phyloP scores from a whole-genome alignment of 1,284 basidiomycete genomes.

The Farysia itapuensis region DNA sequence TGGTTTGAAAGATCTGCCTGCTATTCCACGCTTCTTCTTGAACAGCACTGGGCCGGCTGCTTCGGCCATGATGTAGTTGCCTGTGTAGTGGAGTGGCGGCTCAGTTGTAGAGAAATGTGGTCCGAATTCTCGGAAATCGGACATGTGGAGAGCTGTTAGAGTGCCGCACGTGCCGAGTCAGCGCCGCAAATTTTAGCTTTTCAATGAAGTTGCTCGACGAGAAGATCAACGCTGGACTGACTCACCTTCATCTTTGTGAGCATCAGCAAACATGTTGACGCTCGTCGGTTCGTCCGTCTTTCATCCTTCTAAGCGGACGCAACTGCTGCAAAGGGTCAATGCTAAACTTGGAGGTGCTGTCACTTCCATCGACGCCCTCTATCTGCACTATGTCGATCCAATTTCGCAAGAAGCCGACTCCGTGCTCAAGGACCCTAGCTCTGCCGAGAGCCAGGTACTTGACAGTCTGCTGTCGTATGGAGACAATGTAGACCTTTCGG shows the following conservation, averaged over 20 bases:
- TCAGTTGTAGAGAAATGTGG: too few relatives aligned
- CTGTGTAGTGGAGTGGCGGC: too few relatives aligned
- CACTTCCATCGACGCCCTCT: constrained; percentile 77
- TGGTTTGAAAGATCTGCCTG: too few relatives aligned
- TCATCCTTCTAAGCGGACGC: constrained; percentile 68
- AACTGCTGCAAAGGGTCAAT: constrained; percentile 71
- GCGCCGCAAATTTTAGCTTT: too few relatives aligned
- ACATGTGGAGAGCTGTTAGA: too few relatives aligned
- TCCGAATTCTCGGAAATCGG: too few relatives aligned
- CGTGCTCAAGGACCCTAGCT: constrained; percentile 64
- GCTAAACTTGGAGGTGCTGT: constrained; percentile 56
- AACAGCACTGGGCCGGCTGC: too few relatives aligned
- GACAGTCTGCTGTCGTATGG: constrained; percentile 83
- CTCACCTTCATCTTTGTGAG: constrained; percentile 1
- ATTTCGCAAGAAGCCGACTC: constrained; percentile 64
- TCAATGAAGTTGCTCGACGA: too few relatives aligned
- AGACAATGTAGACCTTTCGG: constrained; percentile 69
- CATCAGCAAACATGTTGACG: constrained; percentile 38
- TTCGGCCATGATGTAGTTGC: too few relatives aligned
- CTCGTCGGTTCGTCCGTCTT: constrained; percentile 60
- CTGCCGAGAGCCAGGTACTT: constrained; percentile 67
- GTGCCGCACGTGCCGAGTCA: too few relatives aligned
- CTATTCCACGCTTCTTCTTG: constrained; percentile 26
- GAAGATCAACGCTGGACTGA: too few relatives aligned
- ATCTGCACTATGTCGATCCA: constrained; percentile 81